Evolutionary conservation across 73 alveolate species (phyloP), one percentile per base, ranked within the genome.

Genomic region (Paramecium bursaria): DNA sequence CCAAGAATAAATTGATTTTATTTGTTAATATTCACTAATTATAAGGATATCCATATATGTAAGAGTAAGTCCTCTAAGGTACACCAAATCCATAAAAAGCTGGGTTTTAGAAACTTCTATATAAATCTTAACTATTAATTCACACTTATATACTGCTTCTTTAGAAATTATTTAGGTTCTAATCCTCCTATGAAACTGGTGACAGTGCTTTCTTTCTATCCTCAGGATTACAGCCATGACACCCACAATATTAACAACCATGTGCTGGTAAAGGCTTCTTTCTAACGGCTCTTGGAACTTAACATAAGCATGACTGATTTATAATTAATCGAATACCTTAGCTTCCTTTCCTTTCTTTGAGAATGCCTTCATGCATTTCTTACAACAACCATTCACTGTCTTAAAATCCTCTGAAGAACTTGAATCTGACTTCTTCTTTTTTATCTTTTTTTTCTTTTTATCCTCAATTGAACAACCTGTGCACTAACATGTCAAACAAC

Each of bases 361-460:
- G 73, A 94, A 94, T 5, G 98, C 98, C 74, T 88, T 94, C 98
- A 94, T 94, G 54, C 98, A 94, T 31, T 91, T 92, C 86, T 91
- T 86, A 48, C 98, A 94, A 74, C 98, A 94, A 15, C 98, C 98
- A 87, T 94, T 94, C 85, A 76, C 93, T 88, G 91, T 90, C 6
- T 86, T 85, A 85, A 94, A 94, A 31, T 75, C 87, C 73, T 53
- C 91, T 5, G 82, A 67, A 19, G 82, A 67, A 7, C 60, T 39
- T 19, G 33, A 39, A 10, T 50, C 33, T 14, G 27, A 30, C 51
- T 35, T 67, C 44, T 42, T 67, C 21, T 9, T 33, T 35, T 35
- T 67, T 42, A 39, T 67, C 15, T 42, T 25, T 42, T 67, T 67
- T 21, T 67, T 67, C 82, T 67, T 67, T 21, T 67, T 47, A 67